phyloP scores from a whole-genome alignment of 129 eudicot genomes.

The Lactuca sativa region DNA sequence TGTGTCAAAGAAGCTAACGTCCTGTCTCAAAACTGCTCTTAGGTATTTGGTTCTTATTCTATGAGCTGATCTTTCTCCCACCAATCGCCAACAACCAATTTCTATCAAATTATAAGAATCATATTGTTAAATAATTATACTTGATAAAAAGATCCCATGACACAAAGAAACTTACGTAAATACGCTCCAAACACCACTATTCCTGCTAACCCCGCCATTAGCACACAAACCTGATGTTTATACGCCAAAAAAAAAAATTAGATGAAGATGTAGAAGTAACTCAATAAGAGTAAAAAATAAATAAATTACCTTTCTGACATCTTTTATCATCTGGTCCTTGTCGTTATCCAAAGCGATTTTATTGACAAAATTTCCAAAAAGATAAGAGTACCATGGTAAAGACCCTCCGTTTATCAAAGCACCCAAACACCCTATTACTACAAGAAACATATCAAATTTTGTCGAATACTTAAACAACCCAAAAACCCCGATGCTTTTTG shows the following conservation, averaged over 20 bases:
- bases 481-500: constrained; percentile 47
- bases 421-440: constrained; percentile 72
- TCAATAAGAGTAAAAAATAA: background rate
- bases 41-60: constrained; percentile 76
- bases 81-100: constrained; percentile 79
- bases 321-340: constrained; percentile 57
- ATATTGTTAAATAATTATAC: background rate
- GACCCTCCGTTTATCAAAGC: constrained; percentile 85
- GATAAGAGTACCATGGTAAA: constrained; percentile 78
- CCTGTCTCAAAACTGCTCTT: constrained; percentile 75
- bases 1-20: constrained; percentile 70
- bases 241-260: background rate
- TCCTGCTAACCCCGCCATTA: constrained; percentile 65
- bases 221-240: constrained; percentile 54
- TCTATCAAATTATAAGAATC: constrained; percentile 44
- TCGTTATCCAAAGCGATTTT: constrained; percentile 52
- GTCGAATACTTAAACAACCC: constrained; percentile 64
- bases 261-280: background rate
- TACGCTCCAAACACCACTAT: constrained; percentile 77
- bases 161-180: constrained; percentile 43
- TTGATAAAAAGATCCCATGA: background rate
- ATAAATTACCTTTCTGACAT: constrained; percentile 50
- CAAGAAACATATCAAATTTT: constrained; percentile 48
- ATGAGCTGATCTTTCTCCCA: constrained; percentile 83
- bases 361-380: constrained; percentile 70